Evolutionary conservation across 495 filamentous ascomycete species (phyloP), one percentile per base, ranked within the genome.

Genomic region (Astrocystis sublimbata): DNA sequence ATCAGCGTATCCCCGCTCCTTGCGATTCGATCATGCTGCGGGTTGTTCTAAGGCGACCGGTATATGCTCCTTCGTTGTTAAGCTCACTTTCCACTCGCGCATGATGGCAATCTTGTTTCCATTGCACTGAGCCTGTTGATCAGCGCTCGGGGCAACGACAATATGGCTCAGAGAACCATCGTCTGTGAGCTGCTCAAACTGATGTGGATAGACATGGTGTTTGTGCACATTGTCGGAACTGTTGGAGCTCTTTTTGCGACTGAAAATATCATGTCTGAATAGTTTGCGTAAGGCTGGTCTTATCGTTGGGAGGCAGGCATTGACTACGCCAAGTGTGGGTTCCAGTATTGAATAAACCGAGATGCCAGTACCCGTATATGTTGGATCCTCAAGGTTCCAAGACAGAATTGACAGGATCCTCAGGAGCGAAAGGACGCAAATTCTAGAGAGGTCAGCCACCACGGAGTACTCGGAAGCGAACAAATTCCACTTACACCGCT

Each of bases 291-390:
- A 35, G 7, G 58, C 33, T 30, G 58, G 58, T 23, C 30, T 52
- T 2, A 50, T 60, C 4, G 43, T 42, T 17, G 58, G 58, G 19
- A 60, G 58, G 24, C 58, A 60, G 30, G 58, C 58, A 24, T 52
- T 60, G 4, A 60, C 33, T 3, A 60, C 40, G 3, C 58, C 58
- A 31, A 60, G 58, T 12, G 38, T 52, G 2, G 58, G 58, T 31
- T 60, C 58, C 9, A 60, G 46, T 1, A 19, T 30, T 15, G 58
- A 52, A 28, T 30, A 52, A 6, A 60, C 33, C 10, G 58, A 9
- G 21, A 49, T 19, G 0, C 6, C 3, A 12, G 23, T 21, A n/a
- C 24, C 46, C 4, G 21, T 23, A 30, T 24, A 55, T 26, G 51
- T 55, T 1, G 10, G 2, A 17, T 55, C 51, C 0, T 4, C n/a